These are phyloP conservation scores for Cutaneotrichosporon cyanovorans DNA, from an alignment of 1,284 basidiomycete species.

Conservation along the genomic window DNA sequence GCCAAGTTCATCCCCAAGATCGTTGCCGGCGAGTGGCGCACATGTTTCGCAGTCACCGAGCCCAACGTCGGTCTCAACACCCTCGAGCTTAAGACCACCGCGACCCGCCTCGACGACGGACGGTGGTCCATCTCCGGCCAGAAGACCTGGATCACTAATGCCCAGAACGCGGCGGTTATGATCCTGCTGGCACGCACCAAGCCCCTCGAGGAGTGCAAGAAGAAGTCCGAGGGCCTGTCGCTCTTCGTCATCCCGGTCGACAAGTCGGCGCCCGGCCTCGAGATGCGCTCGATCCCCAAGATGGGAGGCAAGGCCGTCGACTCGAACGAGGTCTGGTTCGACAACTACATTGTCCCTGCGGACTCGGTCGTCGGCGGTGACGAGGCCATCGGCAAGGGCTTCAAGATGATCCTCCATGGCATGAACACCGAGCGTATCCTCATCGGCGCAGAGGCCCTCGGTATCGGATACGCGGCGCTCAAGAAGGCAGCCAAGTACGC, in stretches of 20 bases:
- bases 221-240: slow-evolving; percentile 12
- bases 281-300: slow-evolving; percentile 11
- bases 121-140: slow-evolving; percentile 14
- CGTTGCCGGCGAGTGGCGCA: slow-evolving; percentile 11
- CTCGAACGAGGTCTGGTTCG: slow-evolving; percentile 17
- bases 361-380: slow-evolving; percentile 12
- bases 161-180: slow-evolving; percentile 21
- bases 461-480: slow-evolving; percentile 25
- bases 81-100: slow-evolving; percentile 15
- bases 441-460: slow-evolving; percentile 47
- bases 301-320: slow-evolving; percentile 17
- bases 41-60: slow-evolving; percentile 16
- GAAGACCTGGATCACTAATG: slow-evolving; percentile 18
- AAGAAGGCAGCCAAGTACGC: slow-evolving; percentile 11
- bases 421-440: slow-evolving; percentile 47
- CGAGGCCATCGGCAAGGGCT: slow-evolving; percentile 39
- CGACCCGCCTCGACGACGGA: slow-evolving; percentile 11
- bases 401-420: slow-evolving; percentile 38
- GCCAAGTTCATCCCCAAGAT: slow-evolving; percentile 15
- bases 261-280: slow-evolving; percentile 10
- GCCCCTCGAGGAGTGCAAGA: slow-evolving; percentile 16
- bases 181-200: slow-evolving; percentile 19
- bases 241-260: slow-evolving; percentile 16
- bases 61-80: slow-evolving; percentile 18
- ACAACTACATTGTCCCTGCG: slow-evolving; percentile 14